phyloP scores from a whole-genome alignment of 108 stramenopile species.

The Skeletonema marinoi region DNA sequence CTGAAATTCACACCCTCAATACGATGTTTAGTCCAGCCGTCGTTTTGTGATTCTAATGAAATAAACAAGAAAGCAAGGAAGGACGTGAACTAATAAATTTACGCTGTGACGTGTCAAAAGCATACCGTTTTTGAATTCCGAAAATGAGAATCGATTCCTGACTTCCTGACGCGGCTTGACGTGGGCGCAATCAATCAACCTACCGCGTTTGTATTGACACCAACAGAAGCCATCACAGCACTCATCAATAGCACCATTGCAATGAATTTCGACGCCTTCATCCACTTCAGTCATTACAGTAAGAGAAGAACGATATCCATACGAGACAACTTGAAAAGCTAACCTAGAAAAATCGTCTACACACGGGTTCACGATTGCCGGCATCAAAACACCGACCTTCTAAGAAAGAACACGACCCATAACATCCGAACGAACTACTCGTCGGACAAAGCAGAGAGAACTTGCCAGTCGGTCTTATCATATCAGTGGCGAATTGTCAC shows the following conservation, averaged over 20 bases:
- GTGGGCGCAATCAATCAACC: neutral
- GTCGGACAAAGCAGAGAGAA: no score
- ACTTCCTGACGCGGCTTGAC: neutral
- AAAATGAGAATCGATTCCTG: neutral
- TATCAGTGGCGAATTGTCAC: neutral
- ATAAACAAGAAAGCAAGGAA: no score
- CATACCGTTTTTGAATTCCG: neutral
- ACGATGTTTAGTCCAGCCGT: no score
- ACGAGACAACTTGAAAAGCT: neutral
- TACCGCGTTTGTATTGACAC: neutral
- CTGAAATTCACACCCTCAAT: no score
- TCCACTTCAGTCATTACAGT: neutral
- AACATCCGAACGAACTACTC: neutral
- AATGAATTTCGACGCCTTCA: neutral
- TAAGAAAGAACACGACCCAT: neutral
- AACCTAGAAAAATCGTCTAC: neutral
- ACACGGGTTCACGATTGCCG: neutral
- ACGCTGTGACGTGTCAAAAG: neutral
- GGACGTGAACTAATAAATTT: neutral
- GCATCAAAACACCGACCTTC: neutral
- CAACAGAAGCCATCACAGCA: neutral
- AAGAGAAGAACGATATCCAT: neutral
- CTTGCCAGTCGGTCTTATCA: no score
- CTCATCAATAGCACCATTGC: neutral
- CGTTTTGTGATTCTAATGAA: no score